These are phyloP conservation scores for Brassica juncea DNA, from an alignment of 345 rosid species.

Conservation along the genomic window DNA sequence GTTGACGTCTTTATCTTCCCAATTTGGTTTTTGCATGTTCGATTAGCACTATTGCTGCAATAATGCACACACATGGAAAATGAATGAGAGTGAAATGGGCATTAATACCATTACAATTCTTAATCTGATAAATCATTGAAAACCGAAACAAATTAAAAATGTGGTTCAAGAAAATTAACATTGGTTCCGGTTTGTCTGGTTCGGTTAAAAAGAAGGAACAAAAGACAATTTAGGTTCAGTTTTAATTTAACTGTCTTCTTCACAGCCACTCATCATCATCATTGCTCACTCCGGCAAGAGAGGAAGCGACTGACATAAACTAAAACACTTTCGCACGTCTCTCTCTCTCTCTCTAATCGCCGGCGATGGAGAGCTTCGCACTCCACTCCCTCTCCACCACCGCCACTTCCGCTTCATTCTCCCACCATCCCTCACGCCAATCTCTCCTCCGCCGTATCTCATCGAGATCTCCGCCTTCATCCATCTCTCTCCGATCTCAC, in stretches of 20 bases:
- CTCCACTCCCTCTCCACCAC: slow-evolving; percentile 55
- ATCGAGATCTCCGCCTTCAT: slow-evolving; percentile 46
- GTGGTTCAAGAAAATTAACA: not conserved
- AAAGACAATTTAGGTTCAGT: slow-evolving; percentile 4
- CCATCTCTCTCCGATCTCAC: slow-evolving; percentile 43
- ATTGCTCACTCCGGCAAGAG: slow-evolving; percentile 27
- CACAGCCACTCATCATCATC: slow-evolving; percentile 34
- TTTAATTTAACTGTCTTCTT: slow-evolving; percentile 8
- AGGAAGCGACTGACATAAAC: not conserved
- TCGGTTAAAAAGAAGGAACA: not conserved
- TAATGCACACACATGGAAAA: not conserved
- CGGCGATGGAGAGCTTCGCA: slow-evolving; percentile 71
- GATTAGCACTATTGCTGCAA: not conserved
- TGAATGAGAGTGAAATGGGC: not conserved
- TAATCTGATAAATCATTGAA: not conserved
- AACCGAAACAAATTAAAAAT: not conserved
- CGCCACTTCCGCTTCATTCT: slow-evolving; percentile 42
- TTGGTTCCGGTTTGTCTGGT: not conserved
- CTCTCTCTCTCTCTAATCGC: slow-evolving; percentile 26
- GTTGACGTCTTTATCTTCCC: not conserved
- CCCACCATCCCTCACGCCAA: slow-evolving; percentile 33
- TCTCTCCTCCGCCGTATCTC: slow-evolving; percentile 52
- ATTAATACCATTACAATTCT: not conserved
- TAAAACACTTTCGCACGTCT: not conserved
- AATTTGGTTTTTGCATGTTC: not conserved